phyloP scores from a whole-genome alignment of 495 filamentous ascomycete genomes.

The Delitschia confertaspora region DNA sequence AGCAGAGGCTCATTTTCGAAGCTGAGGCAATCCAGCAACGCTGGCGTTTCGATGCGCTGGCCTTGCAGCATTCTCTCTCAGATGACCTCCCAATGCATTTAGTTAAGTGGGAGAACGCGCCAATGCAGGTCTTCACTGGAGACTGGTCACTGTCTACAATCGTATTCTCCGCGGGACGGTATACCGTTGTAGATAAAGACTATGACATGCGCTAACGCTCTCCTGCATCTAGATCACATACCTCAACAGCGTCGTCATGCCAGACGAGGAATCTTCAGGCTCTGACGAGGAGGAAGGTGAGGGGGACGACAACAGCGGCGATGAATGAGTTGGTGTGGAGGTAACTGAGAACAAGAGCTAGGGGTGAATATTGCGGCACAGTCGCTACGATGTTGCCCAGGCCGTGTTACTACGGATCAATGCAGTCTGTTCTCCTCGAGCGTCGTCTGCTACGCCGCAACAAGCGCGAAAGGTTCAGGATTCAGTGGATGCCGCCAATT shows the following conservation, averaged over 20 bases:
- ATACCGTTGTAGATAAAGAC: too few relatives aligned
- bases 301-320: neutral
- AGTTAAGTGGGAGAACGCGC: neutral
- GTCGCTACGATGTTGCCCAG: too few relatives aligned
- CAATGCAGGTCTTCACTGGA: neutral
- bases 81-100: too few relatives aligned
- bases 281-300: constrained; percentile 15
- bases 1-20: neutral
- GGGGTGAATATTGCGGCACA: too few relatives aligned
- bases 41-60: constrained; percentile 7
- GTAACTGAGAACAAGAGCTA: neutral
- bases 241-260: constrained; percentile 41
- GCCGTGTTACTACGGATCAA: too few relatives aligned
- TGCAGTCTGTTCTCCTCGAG: too few relatives aligned
- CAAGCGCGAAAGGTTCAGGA: too few relatives aligned
- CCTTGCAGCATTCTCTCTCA: too few relatives aligned
- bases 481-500: too few relatives aligned
- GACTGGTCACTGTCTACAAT: too few relatives aligned
- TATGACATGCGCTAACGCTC: constrained; percentile 24
- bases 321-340: neutral
- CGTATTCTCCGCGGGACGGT: too few relatives aligned
- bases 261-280: constrained; percentile 26
- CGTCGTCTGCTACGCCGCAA: too few relatives aligned
- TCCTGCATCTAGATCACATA: constrained; percentile 37
- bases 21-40: neutral